Conservation (phyloP, 2,329 filamentous ascomycete genomes). For the Claviceps humidiphila region DNA sequence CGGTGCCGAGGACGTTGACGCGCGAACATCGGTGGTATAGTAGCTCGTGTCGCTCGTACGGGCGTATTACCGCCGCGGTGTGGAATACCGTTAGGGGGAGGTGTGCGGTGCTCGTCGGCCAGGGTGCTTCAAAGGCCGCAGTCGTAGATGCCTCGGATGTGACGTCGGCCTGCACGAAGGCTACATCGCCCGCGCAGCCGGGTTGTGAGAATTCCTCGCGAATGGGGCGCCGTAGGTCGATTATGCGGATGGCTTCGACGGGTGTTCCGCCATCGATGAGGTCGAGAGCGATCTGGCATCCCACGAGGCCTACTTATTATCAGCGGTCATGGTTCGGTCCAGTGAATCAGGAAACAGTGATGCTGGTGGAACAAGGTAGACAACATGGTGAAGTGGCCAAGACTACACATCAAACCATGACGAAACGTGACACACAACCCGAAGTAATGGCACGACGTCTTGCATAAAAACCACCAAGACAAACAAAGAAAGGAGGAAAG, state of each 20-base stretch:
- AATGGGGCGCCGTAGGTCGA: constrained; percentile 35
- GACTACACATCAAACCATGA: too few relatives aligned
- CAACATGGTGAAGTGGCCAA: too few relatives aligned
- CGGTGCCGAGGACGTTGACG: constrained; percentile 38
- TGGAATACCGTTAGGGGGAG: constrained; percentile 44
- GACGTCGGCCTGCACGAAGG: constrained; percentile 36
- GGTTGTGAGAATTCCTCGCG: constrained; percentile 25
- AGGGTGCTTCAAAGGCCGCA: constrained; percentile 33
- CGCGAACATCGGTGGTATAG: constrained; percentile 30
- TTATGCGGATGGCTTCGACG: constrained; percentile 36
- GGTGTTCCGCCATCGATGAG: constrained; percentile 39
- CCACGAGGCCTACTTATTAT: constrained; percentile 33
- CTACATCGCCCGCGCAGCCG: constrained; percentile 21
- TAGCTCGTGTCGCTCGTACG: constrained; percentile 31
- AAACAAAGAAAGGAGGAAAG: not conserved
- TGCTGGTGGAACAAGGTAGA: too few relatives aligned
- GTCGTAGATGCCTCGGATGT: constrained; percentile 28
- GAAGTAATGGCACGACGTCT: too few relatives aligned
- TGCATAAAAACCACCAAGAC: too few relatives aligned
- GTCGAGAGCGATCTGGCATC: constrained; percentile 39
- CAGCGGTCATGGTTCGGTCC: too few relatives aligned
- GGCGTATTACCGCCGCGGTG: constrained; percentile 40
- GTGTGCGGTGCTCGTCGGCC: constrained; percentile 26
- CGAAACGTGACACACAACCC: too few relatives aligned
- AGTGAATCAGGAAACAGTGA: too few relatives aligned